A percentile compares a stretch with the other conserved stretches of the same genome.
Conservation (phyloP, 768 basidiomycete genomes). For the Coprinellus aureogranulatus region DNA sequence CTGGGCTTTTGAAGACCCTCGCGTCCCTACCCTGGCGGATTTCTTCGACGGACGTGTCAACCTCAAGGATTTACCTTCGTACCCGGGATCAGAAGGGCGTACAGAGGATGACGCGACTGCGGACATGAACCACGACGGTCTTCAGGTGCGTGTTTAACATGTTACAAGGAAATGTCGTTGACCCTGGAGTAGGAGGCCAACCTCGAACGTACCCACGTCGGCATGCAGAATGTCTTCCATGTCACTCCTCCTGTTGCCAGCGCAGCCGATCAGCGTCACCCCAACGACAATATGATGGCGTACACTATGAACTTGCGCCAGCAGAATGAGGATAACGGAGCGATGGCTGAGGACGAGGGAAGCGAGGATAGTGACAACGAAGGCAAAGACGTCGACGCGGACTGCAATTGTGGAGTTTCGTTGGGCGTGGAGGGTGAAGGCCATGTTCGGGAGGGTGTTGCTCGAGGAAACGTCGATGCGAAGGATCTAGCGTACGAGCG, state of each 20-base stretch:
- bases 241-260: background rate
- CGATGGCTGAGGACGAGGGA: background rate
- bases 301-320: background rate
- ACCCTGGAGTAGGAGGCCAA: background rate
- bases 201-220: conserved; percentile 1
- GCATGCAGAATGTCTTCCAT: background rate
- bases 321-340: no score
- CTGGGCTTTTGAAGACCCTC: background rate
- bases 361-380: no score
- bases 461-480: no score
- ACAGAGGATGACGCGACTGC: conserved; percentile 2
- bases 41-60: background rate
- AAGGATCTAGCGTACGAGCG: background rate
- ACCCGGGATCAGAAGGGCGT: conserved; percentile 9
- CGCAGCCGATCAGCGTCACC: background rate
- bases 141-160: background rate
- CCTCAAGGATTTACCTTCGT: background rate
- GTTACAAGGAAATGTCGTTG: background rate
- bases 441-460: no score
- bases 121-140: background rate
- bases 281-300: background rate
- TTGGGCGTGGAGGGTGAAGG: no score
- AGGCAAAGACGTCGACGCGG: no score
- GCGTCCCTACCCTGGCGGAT: no score
- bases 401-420: no score